Base-by-base conservation (phyloP, 2,329 filamentous ascomycete species). In the Ceratocystis cubensis region DNA sequence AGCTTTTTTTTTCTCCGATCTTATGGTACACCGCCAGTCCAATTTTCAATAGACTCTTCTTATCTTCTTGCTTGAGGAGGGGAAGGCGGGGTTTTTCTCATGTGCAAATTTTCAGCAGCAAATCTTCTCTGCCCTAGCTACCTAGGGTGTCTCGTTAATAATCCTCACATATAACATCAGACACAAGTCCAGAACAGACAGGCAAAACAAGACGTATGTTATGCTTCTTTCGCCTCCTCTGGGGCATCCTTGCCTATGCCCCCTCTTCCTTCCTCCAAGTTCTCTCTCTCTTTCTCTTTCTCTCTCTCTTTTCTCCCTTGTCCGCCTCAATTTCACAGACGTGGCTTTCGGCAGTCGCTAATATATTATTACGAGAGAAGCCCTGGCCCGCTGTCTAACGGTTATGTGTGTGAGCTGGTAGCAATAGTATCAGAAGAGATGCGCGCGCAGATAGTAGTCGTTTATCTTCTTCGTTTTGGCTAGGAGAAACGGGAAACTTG, bases 301-400 rank as follows among this genome's bases (percentile, higher is more conserved):
- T 56, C 50, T 22, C 50, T 53, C 48, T 20, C 22, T 22, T 28
- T 28, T 25, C 25, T 25, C 7, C 10, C 20, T 20, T 57, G 25
- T 33, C 53, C 30, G 53, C 53, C 53, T 57, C 53, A 57, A 30
- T 57, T 57, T 57, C 53, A 28, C 28, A 22, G 53, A 57, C 25
- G 25, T 57, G 53, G 28, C 53, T 33, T 57, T 57, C 53, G 53
- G 53, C 53, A 57, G 53, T 57, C 53, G 53, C 53, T 33, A 37
- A 33, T 57, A 33, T 17, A 57, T 25, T 53, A 53, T 25, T 37
- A 37, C 33, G 33, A 37, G 10, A 37, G 20, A 53, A 25, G 48
- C 25, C 10, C 48, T 53, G 48, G 48, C 7, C 48, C 48, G 48
- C 53, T 57, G 25, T 30, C 53, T 57, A 33, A 13, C 3, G 4